A percentile compares a stretch with the other conserved stretches of the same genome.
Evolutionary conservation across 2,329 filamentous ascomycete genomes (phyloP).

Genomic region (Sporothrix euskadiensis): DNA sequence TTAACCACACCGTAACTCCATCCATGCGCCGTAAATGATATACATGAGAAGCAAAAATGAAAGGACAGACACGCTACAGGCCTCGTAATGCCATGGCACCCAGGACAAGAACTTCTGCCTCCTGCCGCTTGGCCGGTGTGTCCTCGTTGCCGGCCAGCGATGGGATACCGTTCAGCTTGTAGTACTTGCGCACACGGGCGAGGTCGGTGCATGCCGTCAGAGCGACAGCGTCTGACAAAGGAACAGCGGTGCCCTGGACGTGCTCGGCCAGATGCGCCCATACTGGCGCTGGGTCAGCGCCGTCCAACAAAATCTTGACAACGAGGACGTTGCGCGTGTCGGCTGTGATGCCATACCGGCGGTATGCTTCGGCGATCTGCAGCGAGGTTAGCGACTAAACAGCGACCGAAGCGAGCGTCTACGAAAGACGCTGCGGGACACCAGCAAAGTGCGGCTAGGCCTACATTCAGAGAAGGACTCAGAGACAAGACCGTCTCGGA

Average conservation of each 20-base stretch:
- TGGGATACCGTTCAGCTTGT: conserved; percentile 71
- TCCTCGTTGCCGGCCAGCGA: conserved; percentile 42
- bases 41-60: neutral
- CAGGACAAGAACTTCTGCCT: conserved; percentile 69
- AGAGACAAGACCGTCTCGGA: conserved; percentile 83
- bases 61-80: conserved; percentile 38
- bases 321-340: conserved; percentile 72
- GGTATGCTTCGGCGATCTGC: conserved; percentile 89
- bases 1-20: neutral
- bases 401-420: neutral
- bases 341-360: conserved; percentile 77
- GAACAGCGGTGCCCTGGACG: conserved; percentile 61
- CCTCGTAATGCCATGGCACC: conserved; percentile 78
- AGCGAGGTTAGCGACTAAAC: neutral
- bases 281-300: conserved; percentile 47
- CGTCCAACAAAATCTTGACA: conserved; percentile 69
- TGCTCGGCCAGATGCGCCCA: conserved; percentile 60
- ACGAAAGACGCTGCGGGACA: conserved; percentile 16
- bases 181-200: conserved; percentile 74
- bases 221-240: conserved; percentile 62
- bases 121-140: conserved; percentile 47
- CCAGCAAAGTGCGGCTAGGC: neutral
- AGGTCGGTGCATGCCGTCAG: conserved; percentile 63
- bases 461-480: conserved; percentile 78
- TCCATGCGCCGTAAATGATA: neutral